These are phyloP conservation scores for Puccinia horiana DNA, from an alignment of 1,284 basidiomycete genomes.

Conservation along the genomic window DNA sequence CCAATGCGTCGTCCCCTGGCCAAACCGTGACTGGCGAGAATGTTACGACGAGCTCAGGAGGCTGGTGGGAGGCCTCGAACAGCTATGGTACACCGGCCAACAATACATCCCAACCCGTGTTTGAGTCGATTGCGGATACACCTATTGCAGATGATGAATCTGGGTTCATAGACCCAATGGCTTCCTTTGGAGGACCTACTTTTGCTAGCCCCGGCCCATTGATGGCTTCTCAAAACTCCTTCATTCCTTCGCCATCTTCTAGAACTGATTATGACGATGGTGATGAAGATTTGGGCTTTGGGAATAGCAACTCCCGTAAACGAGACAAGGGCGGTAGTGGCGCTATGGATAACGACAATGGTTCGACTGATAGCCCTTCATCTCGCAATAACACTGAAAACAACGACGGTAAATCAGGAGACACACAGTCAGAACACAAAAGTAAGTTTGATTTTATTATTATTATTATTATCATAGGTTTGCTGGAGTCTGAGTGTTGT, in stretches of 20 bases:
- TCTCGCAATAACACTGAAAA: neutral
- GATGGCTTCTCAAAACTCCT: neutral
- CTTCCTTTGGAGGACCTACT: slow-evolving; percentile 23
- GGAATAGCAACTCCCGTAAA: slow-evolving; percentile 34
- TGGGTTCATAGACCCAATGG: slow-evolving; percentile 49
- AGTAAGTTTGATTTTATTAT: slow-evolving; percentile 2
- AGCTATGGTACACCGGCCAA: slow-evolving; percentile 33
- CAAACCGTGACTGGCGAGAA: slow-evolving; percentile 50
- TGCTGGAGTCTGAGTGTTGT: neutral
- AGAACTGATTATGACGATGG: slow-evolving; percentile 10
- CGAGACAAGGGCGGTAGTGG: neutral
- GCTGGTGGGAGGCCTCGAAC: slow-evolving; percentile 49
- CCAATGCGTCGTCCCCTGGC: slow-evolving; percentile 52
- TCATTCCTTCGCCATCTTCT: neutral
- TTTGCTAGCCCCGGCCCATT: slow-evolving; percentile 1
- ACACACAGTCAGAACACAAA: slow-evolving; percentile 12
- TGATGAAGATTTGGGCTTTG: slow-evolving; percentile 44
- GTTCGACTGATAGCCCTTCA: neutral
- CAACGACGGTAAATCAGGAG: neutral
- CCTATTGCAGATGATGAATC: slow-evolving; percentile 41
- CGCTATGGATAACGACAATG: neutral
- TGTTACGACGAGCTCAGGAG: slow-evolving; percentile 1
- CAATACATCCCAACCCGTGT: slow-evolving; percentile 21
- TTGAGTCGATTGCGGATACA: slow-evolving; percentile 25
- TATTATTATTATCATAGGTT: neutral